Conservation (phyloP, 495 filamentous ascomycete species). For the Pseudevernia furfuracea region DNA sequence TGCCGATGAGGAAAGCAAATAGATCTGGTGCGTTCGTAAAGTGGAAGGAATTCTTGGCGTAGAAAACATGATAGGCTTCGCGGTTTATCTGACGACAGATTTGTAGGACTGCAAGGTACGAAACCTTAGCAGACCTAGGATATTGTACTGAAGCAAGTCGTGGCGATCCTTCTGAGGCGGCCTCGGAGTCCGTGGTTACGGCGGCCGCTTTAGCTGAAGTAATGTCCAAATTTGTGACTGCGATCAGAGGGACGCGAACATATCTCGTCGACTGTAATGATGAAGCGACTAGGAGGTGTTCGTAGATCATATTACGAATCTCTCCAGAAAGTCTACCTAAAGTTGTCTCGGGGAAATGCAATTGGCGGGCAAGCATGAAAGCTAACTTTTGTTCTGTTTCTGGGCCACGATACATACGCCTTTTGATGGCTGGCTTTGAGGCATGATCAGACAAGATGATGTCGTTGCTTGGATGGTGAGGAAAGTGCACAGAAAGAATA, state of each 20-base stretch:
- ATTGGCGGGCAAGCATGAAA: background rate
- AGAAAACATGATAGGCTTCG: constrained; percentile 12
- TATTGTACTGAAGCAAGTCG: background rate
- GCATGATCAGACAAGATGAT: background rate
- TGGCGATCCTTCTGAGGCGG: background rate
- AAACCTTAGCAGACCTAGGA: background rate
- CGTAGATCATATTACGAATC: constrained; percentile 15
- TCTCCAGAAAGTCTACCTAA: constrained; percentile 8
- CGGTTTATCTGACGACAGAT: constrained; percentile 7
- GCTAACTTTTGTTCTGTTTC: background rate
- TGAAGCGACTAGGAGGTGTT: background rate
- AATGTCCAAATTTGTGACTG: background rate
- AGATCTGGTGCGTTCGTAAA: constrained; percentile 2
- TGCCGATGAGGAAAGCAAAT: background rate
- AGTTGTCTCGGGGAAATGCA: background rate
- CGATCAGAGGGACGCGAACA: background rate
- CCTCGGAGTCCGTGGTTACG: background rate
- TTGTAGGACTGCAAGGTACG: constrained; percentile 8
- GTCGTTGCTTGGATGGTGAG: background rate
- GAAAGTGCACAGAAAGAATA: background rate
- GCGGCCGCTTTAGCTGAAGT: too few relatives aligned
- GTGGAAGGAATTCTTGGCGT: constrained; percentile 10
- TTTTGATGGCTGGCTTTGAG: background rate
- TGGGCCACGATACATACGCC: background rate
- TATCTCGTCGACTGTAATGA: background rate